Conservation (phyloP, 257 asterid genomes). For the Solanum raphanifolium region DNA sequence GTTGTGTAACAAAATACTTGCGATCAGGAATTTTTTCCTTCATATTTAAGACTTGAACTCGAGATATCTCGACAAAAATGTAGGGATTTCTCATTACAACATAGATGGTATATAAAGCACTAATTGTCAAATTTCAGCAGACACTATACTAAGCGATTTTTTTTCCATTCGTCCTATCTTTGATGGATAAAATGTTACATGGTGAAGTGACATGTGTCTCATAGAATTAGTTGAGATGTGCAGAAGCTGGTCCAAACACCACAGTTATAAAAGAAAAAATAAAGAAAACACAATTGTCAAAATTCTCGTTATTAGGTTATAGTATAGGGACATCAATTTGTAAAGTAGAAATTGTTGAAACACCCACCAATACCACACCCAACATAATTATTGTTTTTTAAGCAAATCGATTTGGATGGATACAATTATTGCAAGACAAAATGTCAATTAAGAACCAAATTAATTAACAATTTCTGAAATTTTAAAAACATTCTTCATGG, state of each 20-base stretch:
- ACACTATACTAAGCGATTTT: neutral
- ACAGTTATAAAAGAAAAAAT: neutral
- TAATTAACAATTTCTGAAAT: neutral
- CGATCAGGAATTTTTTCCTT: rapidly evolving
- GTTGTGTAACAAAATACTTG: neutral
- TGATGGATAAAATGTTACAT: neutral
- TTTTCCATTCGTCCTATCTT: rapidly evolving
- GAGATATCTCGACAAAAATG: rapidly evolving
- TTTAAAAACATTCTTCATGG: neutral
- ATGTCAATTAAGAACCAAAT: neutral
- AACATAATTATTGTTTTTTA: neutral
- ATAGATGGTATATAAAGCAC: neutral
- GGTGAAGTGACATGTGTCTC: neutral
- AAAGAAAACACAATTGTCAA: neutral
- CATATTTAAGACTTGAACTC: neutral
- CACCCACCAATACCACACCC: neutral
- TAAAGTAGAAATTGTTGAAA: neutral
- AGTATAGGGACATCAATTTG: neutral
- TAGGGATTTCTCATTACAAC: neutral
- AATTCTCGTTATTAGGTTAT: neutral
- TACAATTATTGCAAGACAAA: neutral
- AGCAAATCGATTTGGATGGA: neutral
- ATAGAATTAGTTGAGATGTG: neutral
- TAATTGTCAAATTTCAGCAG: neutral
- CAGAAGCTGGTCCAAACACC: rapidly evolving